Evolutionary conservation across 495 filamentous ascomycete species (phyloP), one percentile per base, ranked within the genome.

Genomic region (Cryomyces minteri): DNA sequence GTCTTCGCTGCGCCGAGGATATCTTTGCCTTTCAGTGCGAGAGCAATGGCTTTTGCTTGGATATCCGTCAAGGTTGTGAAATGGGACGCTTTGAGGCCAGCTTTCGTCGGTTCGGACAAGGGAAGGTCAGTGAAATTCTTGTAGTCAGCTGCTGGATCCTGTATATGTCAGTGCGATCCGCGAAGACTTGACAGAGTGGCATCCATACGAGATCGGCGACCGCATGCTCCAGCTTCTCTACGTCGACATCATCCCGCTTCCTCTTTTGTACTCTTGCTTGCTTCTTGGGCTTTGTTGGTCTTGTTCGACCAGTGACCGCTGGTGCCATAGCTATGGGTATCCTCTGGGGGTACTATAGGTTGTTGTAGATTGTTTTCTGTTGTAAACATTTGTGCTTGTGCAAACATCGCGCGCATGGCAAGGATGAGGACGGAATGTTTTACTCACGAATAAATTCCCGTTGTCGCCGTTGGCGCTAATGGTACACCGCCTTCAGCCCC

Each of bases 1-100:
- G 90, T 99, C 62, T 94, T 95, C 37, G 90, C 90, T 25, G 92
- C 90, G 38, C 90, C 90, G 43, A 99, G 80, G 32, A 95, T 80
- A 56, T 99, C 92, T 25, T 68, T 66, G 43, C 85, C 87, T 63
- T 92, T 85, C 46, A 99, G 69, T 4, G 82, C 88, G 43, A 81
- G 69, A 5, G 80, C 83, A 53, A 99, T 80, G 14, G 86, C 84
- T 60, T 78, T 79, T 33, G 76, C 75, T 62, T 99, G 90, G 52
- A 99, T 86, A 48, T 93, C 86, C 36, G 92, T 99, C 43, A 95
- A 67, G 11, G 72, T 76, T 58, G 87, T 82, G 69, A 84, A 99
- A 58, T 94, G 85, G 5, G 80, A 84, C n/a, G 80, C 70, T 46
- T 85, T 69, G 32, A 99, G 73, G 28, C 92, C 90, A 7, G 67